Evolutionary conservation across 2,329 filamentous ascomycete species (phyloP).

Genomic region (Aspergillus tubingensis): DNA sequence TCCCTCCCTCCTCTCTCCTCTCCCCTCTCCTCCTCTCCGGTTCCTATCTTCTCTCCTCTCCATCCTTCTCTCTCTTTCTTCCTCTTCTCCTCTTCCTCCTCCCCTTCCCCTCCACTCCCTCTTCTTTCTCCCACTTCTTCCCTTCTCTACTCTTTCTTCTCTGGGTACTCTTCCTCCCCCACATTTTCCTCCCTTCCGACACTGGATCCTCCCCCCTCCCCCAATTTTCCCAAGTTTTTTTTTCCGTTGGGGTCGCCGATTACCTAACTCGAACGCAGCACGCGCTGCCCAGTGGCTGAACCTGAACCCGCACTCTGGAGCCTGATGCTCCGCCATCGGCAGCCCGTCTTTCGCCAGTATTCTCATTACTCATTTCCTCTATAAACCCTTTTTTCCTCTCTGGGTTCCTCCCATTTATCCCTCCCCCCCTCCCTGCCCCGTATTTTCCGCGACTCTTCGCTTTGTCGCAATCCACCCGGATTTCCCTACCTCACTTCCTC

Average conservation of each 20-base stretch:
- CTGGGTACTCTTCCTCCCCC: constrained; percentile 5
- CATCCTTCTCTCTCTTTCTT: constrained; percentile 15
- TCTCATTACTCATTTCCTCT: constrained; percentile 22
- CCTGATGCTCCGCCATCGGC: constrained; percentile 28
- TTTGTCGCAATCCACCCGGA: not conserved
- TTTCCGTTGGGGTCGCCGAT: constrained; percentile 9
- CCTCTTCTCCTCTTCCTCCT: constrained; percentile 12
- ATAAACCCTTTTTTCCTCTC: constrained; percentile 11
- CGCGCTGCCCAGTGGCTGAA: constrained; percentile 21
- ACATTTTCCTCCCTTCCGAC: not conserved
- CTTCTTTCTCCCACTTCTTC: constrained; percentile 12
- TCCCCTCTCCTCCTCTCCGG: constrained; percentile 11
- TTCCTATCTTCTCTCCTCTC: constrained; percentile 14
- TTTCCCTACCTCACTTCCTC: not conserved
- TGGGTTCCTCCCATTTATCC: not conserved
- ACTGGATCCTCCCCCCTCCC: constrained; percentile 7
- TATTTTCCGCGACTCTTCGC: constrained; percentile 2
- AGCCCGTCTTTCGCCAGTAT: constrained; percentile 19
- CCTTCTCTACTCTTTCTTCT: constrained; percentile 13
- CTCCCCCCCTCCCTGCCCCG: not conserved
- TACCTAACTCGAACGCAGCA: constrained; percentile 20
- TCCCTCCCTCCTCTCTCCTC: constrained; percentile 6
- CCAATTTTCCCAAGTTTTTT: constrained; percentile 11
- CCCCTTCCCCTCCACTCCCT: constrained; percentile 8
- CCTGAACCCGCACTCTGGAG: constrained; percentile 24